Evolutionary conservation across 345 rosid species (phyloP).

Genomic region (Leavenworthia alabamica): DNA sequence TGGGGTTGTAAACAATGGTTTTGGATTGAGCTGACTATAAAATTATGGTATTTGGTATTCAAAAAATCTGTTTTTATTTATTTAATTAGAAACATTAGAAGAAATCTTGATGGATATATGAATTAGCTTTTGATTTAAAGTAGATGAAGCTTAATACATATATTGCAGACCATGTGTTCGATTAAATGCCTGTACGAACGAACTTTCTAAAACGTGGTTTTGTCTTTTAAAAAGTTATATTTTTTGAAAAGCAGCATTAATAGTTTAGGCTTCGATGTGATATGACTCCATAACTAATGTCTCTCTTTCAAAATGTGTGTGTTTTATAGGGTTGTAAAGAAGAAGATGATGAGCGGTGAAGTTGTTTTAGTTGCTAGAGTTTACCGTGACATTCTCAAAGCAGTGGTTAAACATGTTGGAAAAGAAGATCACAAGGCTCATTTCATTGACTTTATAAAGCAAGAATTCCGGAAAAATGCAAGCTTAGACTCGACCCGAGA

Average conservation of each 20-base stretch:
- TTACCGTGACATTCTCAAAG: slow-evolving; percentile 61
- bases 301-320: background rate
- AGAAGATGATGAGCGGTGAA: slow-evolving; percentile 54
- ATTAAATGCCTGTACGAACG: background rate
- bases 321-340: background rate
- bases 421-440: slow-evolving; percentile 64
- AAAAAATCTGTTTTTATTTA: background rate
- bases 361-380: slow-evolving; percentile 43
- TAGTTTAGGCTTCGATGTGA: no score
- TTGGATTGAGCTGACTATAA: background rate
- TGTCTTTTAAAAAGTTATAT: background rate
- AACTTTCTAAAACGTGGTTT: background rate
- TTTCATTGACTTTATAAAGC: slow-evolving; percentile 50
- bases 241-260: background rate
- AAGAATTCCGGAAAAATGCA: slow-evolving; percentile 49
- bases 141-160: no score
- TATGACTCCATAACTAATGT: background rate
- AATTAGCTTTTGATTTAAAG: no score
- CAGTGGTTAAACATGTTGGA: slow-evolving; percentile 66
- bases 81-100: no score
- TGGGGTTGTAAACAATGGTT: no score
- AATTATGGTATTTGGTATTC: background rate
- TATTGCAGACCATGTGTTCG: background rate
- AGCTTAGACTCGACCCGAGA: slow-evolving; percentile 34
- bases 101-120: no score